These are phyloP conservation scores for Xerocomus spinulosus DNA, from an alignment of 768 basidiomycete genomes.

Conservation along the genomic window DNA sequence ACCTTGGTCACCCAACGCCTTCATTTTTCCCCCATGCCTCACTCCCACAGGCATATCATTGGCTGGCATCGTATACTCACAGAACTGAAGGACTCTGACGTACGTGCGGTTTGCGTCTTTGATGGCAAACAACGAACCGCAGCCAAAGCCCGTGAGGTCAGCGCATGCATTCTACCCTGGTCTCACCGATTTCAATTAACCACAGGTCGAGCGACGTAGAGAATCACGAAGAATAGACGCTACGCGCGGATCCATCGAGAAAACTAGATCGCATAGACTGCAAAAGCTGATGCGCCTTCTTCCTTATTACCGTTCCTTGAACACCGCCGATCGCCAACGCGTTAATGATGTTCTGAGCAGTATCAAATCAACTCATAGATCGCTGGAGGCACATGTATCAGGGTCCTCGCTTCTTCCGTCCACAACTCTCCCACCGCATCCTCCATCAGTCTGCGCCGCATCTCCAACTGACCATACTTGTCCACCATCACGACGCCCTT, in stretches of 20 bases:
- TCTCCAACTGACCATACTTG: not conserved
- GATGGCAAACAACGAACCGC: slow-evolving; percentile 63
- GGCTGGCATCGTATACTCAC: slow-evolving; percentile 71
- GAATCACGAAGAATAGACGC: slow-evolving; percentile 43
- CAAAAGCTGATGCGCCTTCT: slow-evolving; percentile 39
- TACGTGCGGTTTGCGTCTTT: slow-evolving; percentile 72
- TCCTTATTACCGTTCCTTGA: slow-evolving; percentile 34
- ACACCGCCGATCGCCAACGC: slow-evolving; percentile 25
- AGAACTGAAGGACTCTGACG: slow-evolving; percentile 54
- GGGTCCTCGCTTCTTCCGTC: slow-evolving; percentile 13
- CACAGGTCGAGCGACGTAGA: slow-evolving; percentile 53
- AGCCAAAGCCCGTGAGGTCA: slow-evolving; percentile 72
- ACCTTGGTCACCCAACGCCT: slow-evolving; percentile 82
- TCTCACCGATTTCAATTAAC: slow-evolving; percentile 2
- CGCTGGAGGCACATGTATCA: slow-evolving; percentile 12
- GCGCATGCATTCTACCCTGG: slow-evolving; percentile 11
- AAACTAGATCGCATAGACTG: slow-evolving; percentile 53
- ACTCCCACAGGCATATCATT: slow-evolving; percentile 64
- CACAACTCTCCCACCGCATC: slow-evolving; percentile 3
- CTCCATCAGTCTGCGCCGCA: slow-evolving; percentile 8
- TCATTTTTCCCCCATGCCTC: slow-evolving; percentile 64
- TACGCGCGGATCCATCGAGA: slow-evolving; percentile 55
- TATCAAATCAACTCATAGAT: slow-evolving; percentile 7
- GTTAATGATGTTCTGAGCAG: slow-evolving; percentile 24
- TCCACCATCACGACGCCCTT: slow-evolving; percentile 6